phyloP scores from a whole-genome alignment of 192 early-diverging fungal genomes.

The Umbelopsis sp. region DNA sequence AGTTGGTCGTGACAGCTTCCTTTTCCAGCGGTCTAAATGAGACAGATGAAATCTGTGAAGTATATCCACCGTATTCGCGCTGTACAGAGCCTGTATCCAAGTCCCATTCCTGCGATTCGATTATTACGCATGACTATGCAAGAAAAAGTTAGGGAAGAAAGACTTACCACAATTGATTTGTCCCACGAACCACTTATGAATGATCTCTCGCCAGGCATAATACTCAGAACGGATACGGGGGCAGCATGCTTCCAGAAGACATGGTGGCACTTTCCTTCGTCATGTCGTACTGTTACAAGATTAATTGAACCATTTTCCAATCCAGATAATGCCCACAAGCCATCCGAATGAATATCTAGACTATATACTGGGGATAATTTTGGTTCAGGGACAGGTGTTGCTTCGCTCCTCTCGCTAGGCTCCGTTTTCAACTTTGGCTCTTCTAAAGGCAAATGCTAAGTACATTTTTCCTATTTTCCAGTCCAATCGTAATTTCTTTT shows the following conservation, averaged over 20 bases:
- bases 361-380: slow-evolving; percentile 92
- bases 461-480: no score
- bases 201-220: slow-evolving; percentile 79
- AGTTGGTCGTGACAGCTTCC: background rate
- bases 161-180: slow-evolving; percentile 67
- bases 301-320: slow-evolving; percentile 83
- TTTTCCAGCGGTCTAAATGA: slow-evolving; percentile 62
- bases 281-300: slow-evolving; percentile 86
- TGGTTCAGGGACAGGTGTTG: slow-evolving; percentile 36
- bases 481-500: background rate
- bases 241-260: slow-evolving; percentile 78
- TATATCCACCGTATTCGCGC: slow-evolving; percentile 71
- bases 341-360: slow-evolving; percentile 92
- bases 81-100: slow-evolving; percentile 76
- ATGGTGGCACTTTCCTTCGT: slow-evolving; percentile 90
- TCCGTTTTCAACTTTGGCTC: slow-evolving; percentile 22
- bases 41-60: slow-evolving; percentile 80
- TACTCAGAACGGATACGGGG: slow-evolving; percentile 82
- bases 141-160: background rate
- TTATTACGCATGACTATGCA: background rate
- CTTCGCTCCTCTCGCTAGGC: background rate
- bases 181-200: slow-evolving; percentile 98
- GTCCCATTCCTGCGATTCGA: slow-evolving; percentile 69
- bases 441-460: background rate
- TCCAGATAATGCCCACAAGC: slow-evolving; percentile 81